Base-by-base conservation (phyloP, 1,139 yeast genomes). In the Nematodospora anomalae region DNA sequence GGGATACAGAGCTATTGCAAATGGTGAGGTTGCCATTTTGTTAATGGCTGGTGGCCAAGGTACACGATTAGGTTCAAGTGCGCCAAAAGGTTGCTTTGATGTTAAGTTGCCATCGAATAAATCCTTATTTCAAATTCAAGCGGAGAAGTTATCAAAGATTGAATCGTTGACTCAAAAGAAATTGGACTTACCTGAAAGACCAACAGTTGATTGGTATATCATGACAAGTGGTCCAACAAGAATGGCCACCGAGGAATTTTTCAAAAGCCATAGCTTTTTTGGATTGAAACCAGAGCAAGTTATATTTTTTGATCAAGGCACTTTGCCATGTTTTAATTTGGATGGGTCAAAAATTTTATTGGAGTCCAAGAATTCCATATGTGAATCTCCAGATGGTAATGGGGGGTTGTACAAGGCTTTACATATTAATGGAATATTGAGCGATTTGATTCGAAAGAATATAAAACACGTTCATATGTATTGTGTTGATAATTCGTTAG, bases 1-100 rank as follows among this genome's bases (percentile, higher is more conserved):
- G 12, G 99, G 99, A 10, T 61, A 83, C 30, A 66, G 77, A 25
- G 84, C 94, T 26, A 83, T 92, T 43, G 63, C 77, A 21, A 57
- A 67, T 18, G 83, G 83, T 47, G 78, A 84, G 53, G 97, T 90
- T 14, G 98, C 89, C 16, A 92, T 92, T 6, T 72, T 92, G 31
- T 72, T 92, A 40, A 82, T 92, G 84, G 97, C 98, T 8, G 99
- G 98, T 40, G 99, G 99, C 37, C 98, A 92, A 62, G 99, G 98
- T 21, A 84, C 97, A 3, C 74, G 99, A 45, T 71, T 92, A 40
- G 98, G 98, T 1, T 87, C 96, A 2, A 66, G 79, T 11, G 80
- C 68, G 22, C 99, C 99, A 29, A 92, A 92, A 62, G 99, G 99
- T 1, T 90, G 97, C 62, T 92, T 79, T 60, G 78, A 92, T 55